A percentile compares a stretch with the other conserved stretches of the same genome.
phyloP scores from a whole-genome alignment of 306 rosid species.

The Inga oerstediana region DNA sequence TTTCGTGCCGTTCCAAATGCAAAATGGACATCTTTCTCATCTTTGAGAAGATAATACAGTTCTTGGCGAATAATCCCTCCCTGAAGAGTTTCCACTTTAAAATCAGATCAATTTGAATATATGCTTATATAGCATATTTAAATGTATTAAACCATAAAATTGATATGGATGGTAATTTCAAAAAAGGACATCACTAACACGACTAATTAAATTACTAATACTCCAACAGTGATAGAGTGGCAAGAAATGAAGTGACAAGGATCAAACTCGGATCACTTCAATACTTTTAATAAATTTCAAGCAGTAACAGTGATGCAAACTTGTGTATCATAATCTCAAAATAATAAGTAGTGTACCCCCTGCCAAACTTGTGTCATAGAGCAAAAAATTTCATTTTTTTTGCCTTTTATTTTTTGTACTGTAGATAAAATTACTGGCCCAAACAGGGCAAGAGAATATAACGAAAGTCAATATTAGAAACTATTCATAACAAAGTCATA shows the following conservation, averaged over 20 bases:
- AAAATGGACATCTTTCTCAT: constrained; percentile 77
- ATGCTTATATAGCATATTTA: constrained; percentile 3
- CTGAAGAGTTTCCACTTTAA: constrained; percentile 45
- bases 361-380: not conserved
- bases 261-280: not conserved
- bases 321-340: not conserved
- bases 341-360: not conserved
- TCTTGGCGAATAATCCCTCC: constrained; percentile 94
- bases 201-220: not conserved
- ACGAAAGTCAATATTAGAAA: not conserved
- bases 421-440: not conserved
- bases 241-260: not conserved
- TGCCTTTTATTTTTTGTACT: not conserved
- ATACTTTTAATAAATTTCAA: not conserved
- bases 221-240: not conserved
- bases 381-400: not conserved
- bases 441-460: constrained; percentile 6
- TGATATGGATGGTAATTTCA: not conserved
- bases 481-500: not conserved
- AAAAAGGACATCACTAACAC: not conserved
- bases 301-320: not conserved
- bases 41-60: constrained; percentile 85
- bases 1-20: constrained; percentile 70
- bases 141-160: not conserved
- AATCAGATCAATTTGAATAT: constrained; percentile 4